Evolutionary conservation across 208 protist genomes (phyloP).

Genomic region (Trypanosoma brucei): DNA sequence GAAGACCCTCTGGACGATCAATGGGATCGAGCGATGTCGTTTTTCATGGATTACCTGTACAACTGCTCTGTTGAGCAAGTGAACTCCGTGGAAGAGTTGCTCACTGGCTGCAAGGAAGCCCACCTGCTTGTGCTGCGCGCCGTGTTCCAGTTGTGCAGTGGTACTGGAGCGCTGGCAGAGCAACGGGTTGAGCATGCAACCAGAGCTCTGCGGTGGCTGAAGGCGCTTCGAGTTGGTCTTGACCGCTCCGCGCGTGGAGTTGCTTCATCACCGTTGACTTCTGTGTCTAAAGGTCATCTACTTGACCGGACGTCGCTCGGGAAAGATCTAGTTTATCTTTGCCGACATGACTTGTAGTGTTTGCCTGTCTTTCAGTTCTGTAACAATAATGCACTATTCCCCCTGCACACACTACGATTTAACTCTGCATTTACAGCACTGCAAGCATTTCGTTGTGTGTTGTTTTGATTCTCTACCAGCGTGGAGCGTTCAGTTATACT

Average conservation of each 20-base stretch:
- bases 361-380: neutral
- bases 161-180: conserved; percentile 8
- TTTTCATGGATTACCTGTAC: conserved; percentile 44
- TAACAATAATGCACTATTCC: neutral
- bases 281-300: conserved; percentile 14
- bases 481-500: neutral
- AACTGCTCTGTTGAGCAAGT: conserved; percentile 1
- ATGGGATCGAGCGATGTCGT: conserved; percentile 33
- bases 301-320: conserved; percentile 35
- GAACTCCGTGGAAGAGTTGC: conserved; percentile 25
- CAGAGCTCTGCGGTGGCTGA: conserved; percentile 32
- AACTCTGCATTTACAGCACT: too few species aligned
- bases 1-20: conserved; percentile 45
- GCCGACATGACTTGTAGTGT: conserved; percentile 14
- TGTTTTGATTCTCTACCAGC: neutral
- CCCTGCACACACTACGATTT: too few species aligned
- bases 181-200: conserved; percentile 10
- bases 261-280: conserved; percentile 9
- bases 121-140: conserved; percentile 38
- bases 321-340: conserved; percentile 23
- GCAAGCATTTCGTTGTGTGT: too few species aligned
- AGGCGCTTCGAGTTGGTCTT: conserved; percentile 22
- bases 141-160: conserved; percentile 35
- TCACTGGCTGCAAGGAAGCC: conserved; percentile 16
- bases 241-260: conserved; percentile 4